These are phyloP conservation scores for Paramecium tetraurelia DNA, from an alignment of 73 alveolate genomes.

Conservation along the genomic window DNA sequence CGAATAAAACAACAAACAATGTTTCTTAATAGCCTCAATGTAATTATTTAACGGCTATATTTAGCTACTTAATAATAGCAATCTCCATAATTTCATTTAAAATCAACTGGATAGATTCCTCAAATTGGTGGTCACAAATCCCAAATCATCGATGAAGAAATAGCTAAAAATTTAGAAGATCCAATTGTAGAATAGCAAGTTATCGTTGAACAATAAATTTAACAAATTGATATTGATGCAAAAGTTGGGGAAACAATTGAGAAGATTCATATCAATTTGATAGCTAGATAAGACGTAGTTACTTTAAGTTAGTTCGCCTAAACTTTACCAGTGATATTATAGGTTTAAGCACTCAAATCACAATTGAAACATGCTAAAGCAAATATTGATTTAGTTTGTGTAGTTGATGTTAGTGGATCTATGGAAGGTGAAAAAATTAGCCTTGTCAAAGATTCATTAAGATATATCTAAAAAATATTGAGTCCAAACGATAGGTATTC, in stretches of 20 bases:
- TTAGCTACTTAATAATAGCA: background rate
- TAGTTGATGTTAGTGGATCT: slow-evolving; percentile 77
- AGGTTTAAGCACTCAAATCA: background rate
- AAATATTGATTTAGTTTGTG: slow-evolving; percentile 74
- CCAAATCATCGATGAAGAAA: background rate
- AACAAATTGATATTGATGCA: background rate
- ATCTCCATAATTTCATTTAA: background rate
- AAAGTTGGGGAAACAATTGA: background rate
- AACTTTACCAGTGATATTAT: background rate
- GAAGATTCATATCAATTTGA: background rate
- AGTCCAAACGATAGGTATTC: slow-evolving; percentile 62
- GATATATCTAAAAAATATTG: slow-evolving; percentile 63
- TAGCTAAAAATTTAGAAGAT: background rate
- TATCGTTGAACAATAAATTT: background rate
- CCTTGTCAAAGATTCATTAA: slow-evolving; percentile 70
- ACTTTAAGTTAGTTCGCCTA: background rate
- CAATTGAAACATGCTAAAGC: background rate
- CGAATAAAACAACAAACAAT: too few species aligned
- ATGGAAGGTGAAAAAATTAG: slow-evolving; percentile 72
- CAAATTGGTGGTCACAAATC: background rate
- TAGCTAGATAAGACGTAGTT: background rate
- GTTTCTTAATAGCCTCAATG: background rate
- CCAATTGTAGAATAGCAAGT: background rate
- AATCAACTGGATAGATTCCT: background rate
- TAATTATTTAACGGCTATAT: background rate